Percentiles rank a stretch among this genome's conserved stretches.
These are phyloP conservation scores for Marasmius sp. DNA, from an alignment of 1,284 basidiomycete genomes.

Conservation along the genomic window DNA sequence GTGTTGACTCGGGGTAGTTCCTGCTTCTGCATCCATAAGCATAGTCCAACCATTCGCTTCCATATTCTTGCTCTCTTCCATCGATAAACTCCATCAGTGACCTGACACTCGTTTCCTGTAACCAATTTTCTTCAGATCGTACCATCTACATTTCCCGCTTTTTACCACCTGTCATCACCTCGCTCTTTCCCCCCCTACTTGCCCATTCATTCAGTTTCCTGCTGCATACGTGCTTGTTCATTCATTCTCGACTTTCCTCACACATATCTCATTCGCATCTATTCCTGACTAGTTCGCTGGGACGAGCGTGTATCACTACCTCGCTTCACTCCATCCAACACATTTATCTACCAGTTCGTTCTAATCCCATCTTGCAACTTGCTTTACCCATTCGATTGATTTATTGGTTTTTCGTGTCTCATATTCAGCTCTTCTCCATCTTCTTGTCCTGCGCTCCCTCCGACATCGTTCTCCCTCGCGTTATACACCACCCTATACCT, in stretches of 20 bases:
- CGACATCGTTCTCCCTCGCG: too few species aligned
- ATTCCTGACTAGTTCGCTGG: background rate
- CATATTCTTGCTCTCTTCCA: too few species aligned
- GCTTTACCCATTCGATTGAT: background rate
- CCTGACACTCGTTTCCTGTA: background rate
- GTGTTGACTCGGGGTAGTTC: too few species aligned
- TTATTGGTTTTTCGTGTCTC: too few species aligned
- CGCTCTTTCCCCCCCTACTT: background rate
- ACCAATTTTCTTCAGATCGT: too few species aligned
- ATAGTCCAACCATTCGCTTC: too few species aligned
- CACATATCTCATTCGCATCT: background rate
- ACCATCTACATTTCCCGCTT: background rate
- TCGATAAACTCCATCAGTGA: background rate
- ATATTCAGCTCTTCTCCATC: too few species aligned
- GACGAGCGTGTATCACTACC: slow-evolving; percentile 1
- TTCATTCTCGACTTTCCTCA: background rate
- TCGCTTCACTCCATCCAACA: background rate
- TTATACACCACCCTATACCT: too few species aligned
- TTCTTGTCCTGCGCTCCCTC: too few species aligned
- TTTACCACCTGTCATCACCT: background rate
- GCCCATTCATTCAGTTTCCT: background rate
- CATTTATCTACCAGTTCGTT: background rate
- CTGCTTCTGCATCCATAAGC: too few species aligned
- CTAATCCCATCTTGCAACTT: background rate
- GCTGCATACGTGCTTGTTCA: background rate